phyloP scores from a whole-genome alignment of 306 rosid genomes.

The Dalbergia cochinchinensis region DNA sequence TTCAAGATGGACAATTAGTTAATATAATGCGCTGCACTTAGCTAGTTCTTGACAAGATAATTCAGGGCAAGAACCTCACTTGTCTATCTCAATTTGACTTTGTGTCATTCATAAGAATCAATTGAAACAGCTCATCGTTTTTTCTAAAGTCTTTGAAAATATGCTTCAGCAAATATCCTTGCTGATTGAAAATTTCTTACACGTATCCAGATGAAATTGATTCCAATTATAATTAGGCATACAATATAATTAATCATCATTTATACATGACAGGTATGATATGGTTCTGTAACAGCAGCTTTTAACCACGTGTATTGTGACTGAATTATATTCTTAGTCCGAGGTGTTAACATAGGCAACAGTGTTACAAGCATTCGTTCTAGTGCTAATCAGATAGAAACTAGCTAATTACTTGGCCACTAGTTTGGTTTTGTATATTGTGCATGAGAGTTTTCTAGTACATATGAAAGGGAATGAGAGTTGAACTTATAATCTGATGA shows the following conservation, averaged over 20 bases:
- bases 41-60: conserved; percentile 44
- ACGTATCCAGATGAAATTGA: neutral
- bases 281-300: neutral
- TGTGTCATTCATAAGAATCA: conserved; percentile 35
- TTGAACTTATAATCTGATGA: too few relatives aligned
- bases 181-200: neutral
- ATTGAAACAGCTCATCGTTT: neutral
- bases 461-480: too few relatives aligned
- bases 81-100: conserved; percentile 39
- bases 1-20: conserved; percentile 8
- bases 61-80: conserved; percentile 40
- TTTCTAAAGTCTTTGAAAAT: neutral
- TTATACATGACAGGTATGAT: neutral
- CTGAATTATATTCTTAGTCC: neutral
- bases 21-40: conserved; percentile 32
- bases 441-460: too few relatives aligned
- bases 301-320: conserved; percentile 17
- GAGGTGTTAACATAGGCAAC: neutral
- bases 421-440: neutral
- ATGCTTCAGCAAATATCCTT: conserved; percentile 3
- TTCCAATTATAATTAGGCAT: neutral
- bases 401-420: neutral
- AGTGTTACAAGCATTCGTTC: neutral
- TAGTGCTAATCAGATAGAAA: neutral
- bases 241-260: neutral